Base-by-base conservation (phyloP, 2,329 filamentous ascomycete genomes). In the Phaeophleospora eucalypticola region DNA sequence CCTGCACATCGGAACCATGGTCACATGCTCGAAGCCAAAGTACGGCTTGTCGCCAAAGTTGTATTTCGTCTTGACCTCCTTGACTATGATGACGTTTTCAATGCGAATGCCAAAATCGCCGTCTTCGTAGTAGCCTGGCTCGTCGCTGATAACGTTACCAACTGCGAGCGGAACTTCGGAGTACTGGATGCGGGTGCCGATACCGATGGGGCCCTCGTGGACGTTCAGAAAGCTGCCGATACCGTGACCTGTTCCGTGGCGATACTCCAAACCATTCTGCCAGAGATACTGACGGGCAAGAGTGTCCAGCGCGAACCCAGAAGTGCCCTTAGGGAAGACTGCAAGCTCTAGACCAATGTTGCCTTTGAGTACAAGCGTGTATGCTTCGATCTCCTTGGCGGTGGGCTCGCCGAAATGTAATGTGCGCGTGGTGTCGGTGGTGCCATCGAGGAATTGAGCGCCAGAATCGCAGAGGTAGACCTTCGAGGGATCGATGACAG, bases 391-490 rank as follows among this genome's bases (percentile, higher is more conserved):
- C 69, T 98, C 90, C 62, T 86, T 85, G 3, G 83, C 81, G 0
- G 86, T 87, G 0, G 93, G 93, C 19, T 82, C 78, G 38, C 89
- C 88, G 65, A 97, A 97, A 63, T 98, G 93, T 33, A 95, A 74
- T 0, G 93, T 98, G 35, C 93, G 80, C 4, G 93, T 98, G 0
- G 89, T 95, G 63, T 98, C 93, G 0, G 93, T 98, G 0, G 93
- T 98, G 46, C 93, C 93, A 65, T 98, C 93, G 2, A 86, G 76
- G 62, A 91, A 98, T 67, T 98, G 93, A n/a, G 87, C 93, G 17
- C 93, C 93, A 17, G 93, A 97, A 68, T 98, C 93, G 65, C 93
- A 98, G 2, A 98, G 81, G 62, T 98, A 98, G 48, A 98, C 82
- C 12, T 84, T 83, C 4, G 82, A 81, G 0, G 89, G 88, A 57